Percentiles rank a stretch among this genome's conserved stretches.
Evolutionary conservation across 192 early-diverging fungal species (phyloP).

Genomic region (Borealophlyctis nickersoniae): DNA sequence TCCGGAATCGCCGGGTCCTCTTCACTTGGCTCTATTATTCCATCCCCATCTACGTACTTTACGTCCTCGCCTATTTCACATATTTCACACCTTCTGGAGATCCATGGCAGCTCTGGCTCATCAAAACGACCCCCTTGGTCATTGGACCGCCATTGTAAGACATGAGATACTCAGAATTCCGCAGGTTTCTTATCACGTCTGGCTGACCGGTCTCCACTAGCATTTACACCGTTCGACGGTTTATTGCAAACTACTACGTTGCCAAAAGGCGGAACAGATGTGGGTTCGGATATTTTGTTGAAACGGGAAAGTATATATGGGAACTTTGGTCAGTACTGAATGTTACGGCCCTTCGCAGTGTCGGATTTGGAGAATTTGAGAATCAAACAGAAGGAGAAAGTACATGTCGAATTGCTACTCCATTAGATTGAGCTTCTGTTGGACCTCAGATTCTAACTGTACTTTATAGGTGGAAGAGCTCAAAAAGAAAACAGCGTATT

Average conservation of each 20-base stretch:
- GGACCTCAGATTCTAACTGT: too few species aligned
- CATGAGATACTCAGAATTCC: too few species aligned
- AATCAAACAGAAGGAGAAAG: constrained; percentile 56
- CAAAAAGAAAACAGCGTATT: constrained; percentile 92
- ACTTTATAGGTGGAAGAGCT: constrained; percentile 75
- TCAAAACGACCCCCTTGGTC: constrained; percentile 42
- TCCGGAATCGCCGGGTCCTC: constrained; percentile 54
- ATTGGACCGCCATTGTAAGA: constrained; percentile 42
- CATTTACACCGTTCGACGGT: constrained; percentile 30
- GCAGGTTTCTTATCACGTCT: constrained; percentile 5
- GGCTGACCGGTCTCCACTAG: too few species aligned
- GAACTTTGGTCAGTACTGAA: too few species aligned
- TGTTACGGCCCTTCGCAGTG: constrained; percentile 39
- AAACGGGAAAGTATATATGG: too few species aligned
- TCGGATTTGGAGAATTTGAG: constrained; percentile 29
- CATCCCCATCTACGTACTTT: constrained; percentile 51
- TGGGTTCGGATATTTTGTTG: not conserved
- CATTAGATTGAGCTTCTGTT: not conserved
- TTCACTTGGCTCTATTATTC: constrained; percentile 60
- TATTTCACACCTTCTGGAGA: constrained; percentile 37
- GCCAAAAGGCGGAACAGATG: constrained; percentile 14
- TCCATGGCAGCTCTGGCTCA: constrained; percentile 41
- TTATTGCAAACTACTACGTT: constrained; percentile 40
- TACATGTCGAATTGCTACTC: constrained; percentile 13
- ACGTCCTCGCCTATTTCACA: constrained; percentile 48